Evolutionary conservation across 305 asterid species (phyloP).

Genomic region (Fraxinus dipetala): DNA sequence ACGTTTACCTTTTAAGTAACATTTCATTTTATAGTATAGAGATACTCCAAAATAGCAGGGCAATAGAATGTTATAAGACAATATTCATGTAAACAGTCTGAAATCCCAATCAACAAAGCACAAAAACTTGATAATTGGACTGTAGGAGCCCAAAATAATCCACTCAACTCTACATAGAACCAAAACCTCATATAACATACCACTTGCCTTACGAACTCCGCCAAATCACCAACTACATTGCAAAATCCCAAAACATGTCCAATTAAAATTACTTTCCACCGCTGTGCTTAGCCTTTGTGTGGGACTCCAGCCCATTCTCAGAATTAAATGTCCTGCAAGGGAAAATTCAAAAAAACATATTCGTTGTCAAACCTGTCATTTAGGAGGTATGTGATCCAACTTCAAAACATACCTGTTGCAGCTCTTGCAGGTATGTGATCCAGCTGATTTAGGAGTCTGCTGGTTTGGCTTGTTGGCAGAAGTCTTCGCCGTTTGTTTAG

Average conservation of each 20-base stretch:
- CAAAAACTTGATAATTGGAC: not conserved
- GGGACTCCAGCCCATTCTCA: not conserved
- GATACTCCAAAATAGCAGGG: not conserved
- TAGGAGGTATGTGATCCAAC: too few relatives aligned
- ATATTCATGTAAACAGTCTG: not conserved
- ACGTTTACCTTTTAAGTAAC: too few relatives aligned
- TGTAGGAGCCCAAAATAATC: not conserved
- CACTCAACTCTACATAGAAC: not conserved
- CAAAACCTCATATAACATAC: not conserved
- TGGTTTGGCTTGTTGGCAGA: slow-evolving; percentile 55
- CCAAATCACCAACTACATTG: not conserved
- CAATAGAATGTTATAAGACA: too few relatives aligned
- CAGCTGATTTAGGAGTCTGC: slow-evolving; percentile 56
- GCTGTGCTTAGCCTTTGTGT: slow-evolving; percentile 9
- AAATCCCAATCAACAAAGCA: not conserved
- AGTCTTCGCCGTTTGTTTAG: slow-evolving; percentile 57
- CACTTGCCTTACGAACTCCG: not conserved
- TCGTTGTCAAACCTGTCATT: not conserved
- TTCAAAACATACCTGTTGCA: slow-evolving; percentile 51
- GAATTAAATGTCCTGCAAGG: not conserved
- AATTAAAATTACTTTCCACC: not conserved
- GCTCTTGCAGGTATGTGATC: slow-evolving; percentile 53
- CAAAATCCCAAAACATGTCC: not conserved
- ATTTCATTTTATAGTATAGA: too few relatives aligned
- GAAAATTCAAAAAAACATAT: not conserved